Evolutionary conservation across 352 stramenopile species (phyloP).

Genomic region (Phytophthora ramorum): DNA sequence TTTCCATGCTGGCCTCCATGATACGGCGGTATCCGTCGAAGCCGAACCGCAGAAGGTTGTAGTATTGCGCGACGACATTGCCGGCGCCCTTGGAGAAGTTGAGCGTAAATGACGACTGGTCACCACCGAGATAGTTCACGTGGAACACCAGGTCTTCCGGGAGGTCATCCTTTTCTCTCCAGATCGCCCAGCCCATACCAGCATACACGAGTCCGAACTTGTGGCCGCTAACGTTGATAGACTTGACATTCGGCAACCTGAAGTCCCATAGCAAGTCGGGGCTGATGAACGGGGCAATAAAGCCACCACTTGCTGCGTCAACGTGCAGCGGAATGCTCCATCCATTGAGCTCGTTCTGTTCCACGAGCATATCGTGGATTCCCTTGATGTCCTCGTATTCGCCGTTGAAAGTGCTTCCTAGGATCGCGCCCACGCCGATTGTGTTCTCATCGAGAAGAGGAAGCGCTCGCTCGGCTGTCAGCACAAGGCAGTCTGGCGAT

Average conservation of each 20-base stretch:
- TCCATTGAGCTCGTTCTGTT: slow-evolving; percentile 74
- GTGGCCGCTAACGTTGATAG: slow-evolving; percentile 92
- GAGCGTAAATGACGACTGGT: slow-evolving; percentile 90
- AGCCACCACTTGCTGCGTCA: slow-evolving; percentile 41
- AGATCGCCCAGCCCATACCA: slow-evolving; percentile 91
- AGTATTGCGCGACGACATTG: slow-evolving; percentile 32
- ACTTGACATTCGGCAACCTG: slow-evolving; percentile 86
- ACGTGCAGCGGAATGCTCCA: slow-evolving; percentile 89
- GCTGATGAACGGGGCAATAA: slow-evolving; percentile 90
- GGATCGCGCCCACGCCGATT: slow-evolving; percentile 87
- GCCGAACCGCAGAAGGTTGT: slow-evolving; percentile 28
- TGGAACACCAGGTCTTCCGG: slow-evolving; percentile 82
- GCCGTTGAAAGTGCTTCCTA: slow-evolving; percentile 92
- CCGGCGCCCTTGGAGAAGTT: slow-evolving; percentile 92
- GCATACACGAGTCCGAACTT: slow-evolving; percentile 93
- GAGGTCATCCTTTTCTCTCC: slow-evolving; percentile 71
- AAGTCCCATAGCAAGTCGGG: slow-evolving; percentile 90
- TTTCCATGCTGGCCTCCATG: slow-evolving; percentile 88
- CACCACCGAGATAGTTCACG: slow-evolving; percentile 59
- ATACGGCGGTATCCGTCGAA: slow-evolving; percentile 68
- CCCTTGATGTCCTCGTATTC: slow-evolving; percentile 90
- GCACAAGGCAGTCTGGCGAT: slow-evolving; percentile 53
- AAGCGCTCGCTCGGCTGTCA: slow-evolving; percentile 77
- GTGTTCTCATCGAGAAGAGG: slow-evolving; percentile 92
- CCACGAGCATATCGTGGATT: slow-evolving; percentile 85